Evolutionary conservation across 768 basidiomycete species (phyloP).

Genomic region (Amanita rubescens): DNA sequence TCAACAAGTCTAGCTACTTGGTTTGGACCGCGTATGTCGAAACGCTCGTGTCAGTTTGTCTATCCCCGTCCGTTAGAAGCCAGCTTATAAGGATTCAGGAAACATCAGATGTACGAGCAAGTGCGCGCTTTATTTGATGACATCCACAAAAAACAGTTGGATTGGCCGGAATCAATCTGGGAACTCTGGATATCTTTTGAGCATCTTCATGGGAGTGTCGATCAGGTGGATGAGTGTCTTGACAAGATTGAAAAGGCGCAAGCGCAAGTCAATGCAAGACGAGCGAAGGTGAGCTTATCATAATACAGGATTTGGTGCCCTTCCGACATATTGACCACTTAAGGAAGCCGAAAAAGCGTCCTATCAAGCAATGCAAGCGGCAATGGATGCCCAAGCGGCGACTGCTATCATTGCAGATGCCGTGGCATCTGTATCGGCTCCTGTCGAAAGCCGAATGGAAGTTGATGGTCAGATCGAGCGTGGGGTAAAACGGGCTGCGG

Average conservation of each 20-base stretch:
- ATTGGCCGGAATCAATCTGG: constrained; percentile 95
- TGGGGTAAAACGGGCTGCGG: constrained; percentile 58
- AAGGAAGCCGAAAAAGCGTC: constrained; percentile 61
- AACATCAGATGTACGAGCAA: constrained; percentile 43
- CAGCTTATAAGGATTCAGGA: constrained; percentile 26
- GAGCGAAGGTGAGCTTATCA: constrained; percentile 48
- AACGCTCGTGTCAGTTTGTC: constrained; percentile 52
- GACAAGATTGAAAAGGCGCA: constrained; percentile 62
- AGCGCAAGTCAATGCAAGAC: constrained; percentile 49
- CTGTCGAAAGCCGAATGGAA: constrained; percentile 29
- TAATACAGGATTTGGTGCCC: neutral
- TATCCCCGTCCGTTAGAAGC: constrained; percentile 1
- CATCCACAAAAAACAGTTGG: constrained; percentile 64
- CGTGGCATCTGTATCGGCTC: constrained; percentile 16
- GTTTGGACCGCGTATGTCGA: constrained; percentile 75
- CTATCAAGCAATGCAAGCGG: constrained; percentile 41
- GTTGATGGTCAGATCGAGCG: constrained; percentile 29
- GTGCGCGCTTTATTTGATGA: constrained; percentile 65
- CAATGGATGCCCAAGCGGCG: constrained; percentile 32
- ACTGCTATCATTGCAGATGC: constrained; percentile 20
- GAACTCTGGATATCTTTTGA: constrained; percentile 90
- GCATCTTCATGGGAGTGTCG: constrained; percentile 67
- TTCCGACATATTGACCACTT: neutral
- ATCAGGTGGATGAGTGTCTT: constrained; percentile 54
- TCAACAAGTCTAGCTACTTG: constrained; percentile 64